A percentile compares a stretch with the other conserved stretches of the same genome.
These are phyloP conservation scores for Acmispon strigosus DNA, from an alignment of 306 rosid genomes.

Conservation along the genomic window DNA sequence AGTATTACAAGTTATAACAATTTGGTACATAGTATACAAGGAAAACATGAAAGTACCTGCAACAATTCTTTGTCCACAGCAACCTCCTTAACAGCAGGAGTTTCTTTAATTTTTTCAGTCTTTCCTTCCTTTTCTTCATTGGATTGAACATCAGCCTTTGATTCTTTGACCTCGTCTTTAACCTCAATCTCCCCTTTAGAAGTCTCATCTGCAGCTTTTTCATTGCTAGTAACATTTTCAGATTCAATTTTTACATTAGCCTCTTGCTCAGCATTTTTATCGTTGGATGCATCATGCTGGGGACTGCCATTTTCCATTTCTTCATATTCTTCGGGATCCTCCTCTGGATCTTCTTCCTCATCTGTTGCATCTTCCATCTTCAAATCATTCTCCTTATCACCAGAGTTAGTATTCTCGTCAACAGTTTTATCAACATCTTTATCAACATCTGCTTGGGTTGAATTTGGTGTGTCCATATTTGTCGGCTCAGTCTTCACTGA, in stretches of 20 bases:
- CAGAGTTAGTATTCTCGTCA: constrained; percentile 31
- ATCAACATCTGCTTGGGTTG: constrained; percentile 35
- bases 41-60: constrained; percentile 44
- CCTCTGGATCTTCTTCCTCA: constrained; percentile 72
- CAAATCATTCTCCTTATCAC: constrained; percentile 39
- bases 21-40: neutral
- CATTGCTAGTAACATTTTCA: constrained; percentile 27
- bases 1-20: neutral
- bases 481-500: constrained; percentile 41
- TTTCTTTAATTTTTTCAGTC: constrained; percentile 38
- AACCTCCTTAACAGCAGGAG: constrained; percentile 41
- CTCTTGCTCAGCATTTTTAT: constrained; percentile 39
- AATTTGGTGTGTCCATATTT: constrained; percentile 30
- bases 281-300: constrained; percentile 35
- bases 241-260: constrained; percentile 24
- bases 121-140: constrained; percentile 43
- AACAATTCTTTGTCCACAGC: constrained; percentile 66
- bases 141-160: constrained; percentile 28
- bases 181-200: constrained; percentile 32
- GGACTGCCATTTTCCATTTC: constrained; percentile 62
- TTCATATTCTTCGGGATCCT: constrained; percentile 84
- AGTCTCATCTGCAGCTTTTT: constrained; percentile 38
- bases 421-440: constrained; percentile 38
- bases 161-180: constrained; percentile 36
- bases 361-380: constrained; percentile 68